Evolutionary conservation across 2,329 filamentous ascomycete genomes (phyloP).

Genomic region (Claviceps purpurea): DNA sequence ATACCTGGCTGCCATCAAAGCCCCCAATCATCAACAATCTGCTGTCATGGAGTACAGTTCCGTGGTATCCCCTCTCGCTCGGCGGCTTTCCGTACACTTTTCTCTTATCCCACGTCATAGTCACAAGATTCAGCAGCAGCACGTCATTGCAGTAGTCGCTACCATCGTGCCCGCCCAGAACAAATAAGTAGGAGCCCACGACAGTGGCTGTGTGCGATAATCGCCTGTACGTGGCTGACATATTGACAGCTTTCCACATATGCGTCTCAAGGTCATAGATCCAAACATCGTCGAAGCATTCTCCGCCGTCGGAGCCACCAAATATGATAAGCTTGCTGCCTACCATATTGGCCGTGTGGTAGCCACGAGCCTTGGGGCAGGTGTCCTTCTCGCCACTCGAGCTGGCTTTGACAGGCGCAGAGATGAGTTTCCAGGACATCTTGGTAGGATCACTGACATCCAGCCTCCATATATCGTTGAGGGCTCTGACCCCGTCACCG

Average conservation of each 20-base stretch:
- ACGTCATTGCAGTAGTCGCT: constrained; percentile 58
- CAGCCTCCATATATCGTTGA: constrained; percentile 61
- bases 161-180: constrained; percentile 57
- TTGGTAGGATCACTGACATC: constrained; percentile 53
- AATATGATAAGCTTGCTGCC: constrained; percentile 60
- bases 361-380: constrained; percentile 51
- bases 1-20: constrained; percentile 55
- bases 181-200: constrained; percentile 56
- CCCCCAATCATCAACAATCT: constrained; percentile 51
- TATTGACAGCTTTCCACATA: constrained; percentile 44
- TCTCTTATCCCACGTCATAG: constrained; percentile 60
- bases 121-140: constrained; percentile 54
- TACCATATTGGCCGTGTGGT: constrained; percentile 62
- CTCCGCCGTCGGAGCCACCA: constrained; percentile 55
- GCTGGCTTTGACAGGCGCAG: constrained; percentile 26
- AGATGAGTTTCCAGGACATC: constrained; percentile 57
- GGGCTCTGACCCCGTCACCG: constrained; percentile 54
- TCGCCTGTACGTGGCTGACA: constrained; percentile 48
- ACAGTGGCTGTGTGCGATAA: constrained; percentile 57
- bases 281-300: constrained; percentile 63
- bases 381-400: constrained; percentile 19
- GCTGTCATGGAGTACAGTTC: constrained; percentile 51
- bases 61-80: constrained; percentile 53
- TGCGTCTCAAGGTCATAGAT: constrained; percentile 54
- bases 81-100: constrained; percentile 51